phyloP scores from a whole-genome alignment of 345 rosid species.

The Anacardium occidentale region DNA sequence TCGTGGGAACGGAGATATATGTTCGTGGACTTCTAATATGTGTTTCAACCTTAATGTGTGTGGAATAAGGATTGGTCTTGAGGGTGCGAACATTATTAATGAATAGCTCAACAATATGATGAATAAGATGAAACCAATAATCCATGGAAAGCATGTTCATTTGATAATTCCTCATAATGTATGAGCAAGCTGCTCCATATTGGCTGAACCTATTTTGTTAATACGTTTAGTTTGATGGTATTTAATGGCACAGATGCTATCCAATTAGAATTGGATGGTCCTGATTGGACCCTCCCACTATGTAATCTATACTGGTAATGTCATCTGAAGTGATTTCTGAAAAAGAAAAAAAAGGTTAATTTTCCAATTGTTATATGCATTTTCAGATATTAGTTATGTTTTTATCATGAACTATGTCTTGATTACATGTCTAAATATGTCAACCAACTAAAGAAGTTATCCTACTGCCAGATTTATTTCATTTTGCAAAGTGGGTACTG shows the following conservation, averaged over 20 bases:
- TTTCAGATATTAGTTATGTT: not conserved
- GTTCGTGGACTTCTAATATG: not conserved
- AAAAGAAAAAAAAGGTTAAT: no score
- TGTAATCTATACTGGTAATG: not conserved
- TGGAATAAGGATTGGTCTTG: not conserved
- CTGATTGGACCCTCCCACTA: not conserved
- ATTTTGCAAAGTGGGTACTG: conserved; percentile 96
- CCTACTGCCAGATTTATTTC: conserved; percentile 76
- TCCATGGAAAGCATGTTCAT: not conserved
- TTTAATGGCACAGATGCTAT: not conserved
- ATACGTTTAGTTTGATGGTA: not conserved
- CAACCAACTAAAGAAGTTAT: conserved; percentile 6
- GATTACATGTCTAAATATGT: not conserved
- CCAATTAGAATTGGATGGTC: not conserved
- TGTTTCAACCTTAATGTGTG: not conserved
- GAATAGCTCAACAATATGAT: not conserved
- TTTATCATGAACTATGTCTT: not conserved
- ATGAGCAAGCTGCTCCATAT: not conserved
- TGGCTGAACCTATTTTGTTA: not conserved
- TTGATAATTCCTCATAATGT: not conserved
- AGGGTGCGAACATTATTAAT: not conserved
- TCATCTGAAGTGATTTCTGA: not conserved
- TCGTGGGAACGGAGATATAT: not conserved
- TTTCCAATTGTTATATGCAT: conserved; percentile 4
- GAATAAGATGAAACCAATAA: not conserved